phyloP scores from a whole-genome alignment of 164 flowering plant genomes.

The Macadamia integrifolia region DNA sequence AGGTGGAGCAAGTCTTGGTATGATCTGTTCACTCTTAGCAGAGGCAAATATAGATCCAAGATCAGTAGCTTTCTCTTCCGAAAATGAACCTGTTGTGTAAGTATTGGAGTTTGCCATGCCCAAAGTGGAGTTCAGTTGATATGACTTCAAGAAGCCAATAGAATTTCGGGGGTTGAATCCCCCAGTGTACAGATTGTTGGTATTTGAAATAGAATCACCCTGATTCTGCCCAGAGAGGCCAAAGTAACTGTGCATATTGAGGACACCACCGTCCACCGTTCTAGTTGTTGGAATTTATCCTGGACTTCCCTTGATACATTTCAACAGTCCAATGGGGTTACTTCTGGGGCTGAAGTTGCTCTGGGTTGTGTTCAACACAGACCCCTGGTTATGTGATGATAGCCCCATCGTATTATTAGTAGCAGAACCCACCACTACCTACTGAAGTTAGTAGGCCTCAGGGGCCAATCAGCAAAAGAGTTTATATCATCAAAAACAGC shows the following conservation, averaged over 20 bases:
- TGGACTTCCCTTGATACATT: slow-evolving; percentile 31
- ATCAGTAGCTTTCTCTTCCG: slow-evolving; percentile 38
- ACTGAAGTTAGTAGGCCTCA: slow-evolving; percentile 41
- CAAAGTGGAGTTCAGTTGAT: slow-evolving; percentile 26
- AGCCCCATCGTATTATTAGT: slow-evolving; percentile 26
- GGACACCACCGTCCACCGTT: slow-evolving; percentile 14
- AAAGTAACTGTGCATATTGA: slow-evolving; percentile 31
- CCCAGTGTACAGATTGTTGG: slow-evolving; percentile 16
- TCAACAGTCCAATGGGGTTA: slow-evolving; percentile 20
- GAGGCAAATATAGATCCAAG: slow-evolving; percentile 66
- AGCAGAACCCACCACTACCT: slow-evolving; percentile 22
- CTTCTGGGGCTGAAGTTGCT: slow-evolving; percentile 19
- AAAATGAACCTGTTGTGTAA: slow-evolving; percentile 5
- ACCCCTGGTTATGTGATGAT: slow-evolving; percentile 17
- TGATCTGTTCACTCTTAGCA: slow-evolving; percentile 48
- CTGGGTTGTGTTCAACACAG: slow-evolving; percentile 17
- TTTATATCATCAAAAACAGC: slow-evolving; percentile 59
- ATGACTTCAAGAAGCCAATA: slow-evolving; percentile 38
- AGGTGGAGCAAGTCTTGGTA: slow-evolving; percentile 86
- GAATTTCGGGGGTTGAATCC: slow-evolving; percentile 24
- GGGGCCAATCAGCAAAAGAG: slow-evolving; percentile 97
- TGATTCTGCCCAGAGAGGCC: slow-evolving; percentile 40
- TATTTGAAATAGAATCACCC: slow-evolving; percentile 18
- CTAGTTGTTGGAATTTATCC: slow-evolving; percentile 16
- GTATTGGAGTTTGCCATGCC: slow-evolving; percentile 15